These are phyloP conservation scores for Coemansia linderi DNA, from an alignment of 371 early-diverging fungal species.

Conservation along the genomic window DNA sequence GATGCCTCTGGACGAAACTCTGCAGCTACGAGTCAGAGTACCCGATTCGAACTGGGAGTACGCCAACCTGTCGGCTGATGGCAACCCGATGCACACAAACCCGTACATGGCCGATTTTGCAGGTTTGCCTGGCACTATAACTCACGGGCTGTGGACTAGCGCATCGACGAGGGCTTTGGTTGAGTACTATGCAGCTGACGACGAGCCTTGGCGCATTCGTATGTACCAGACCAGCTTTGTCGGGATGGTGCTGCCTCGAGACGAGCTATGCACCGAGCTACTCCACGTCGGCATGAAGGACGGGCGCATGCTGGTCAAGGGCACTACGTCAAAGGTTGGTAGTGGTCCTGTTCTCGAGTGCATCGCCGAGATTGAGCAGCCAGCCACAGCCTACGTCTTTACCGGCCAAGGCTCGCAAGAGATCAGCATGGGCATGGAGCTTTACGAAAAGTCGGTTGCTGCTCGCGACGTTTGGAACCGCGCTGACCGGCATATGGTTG, in stretches of 20 bases:
- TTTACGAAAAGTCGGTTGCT: constrained; percentile 81
- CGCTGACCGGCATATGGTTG: constrained; percentile 86
- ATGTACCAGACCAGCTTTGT: constrained; percentile 78
- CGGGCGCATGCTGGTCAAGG: constrained; percentile 82
- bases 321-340: constrained; percentile 81
- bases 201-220: constrained; percentile 85
- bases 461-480: constrained; percentile 92
- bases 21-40: constrained; percentile 63
- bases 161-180: constrained; percentile 95
- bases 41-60: constrained; percentile 79
- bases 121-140: constrained; percentile 91
- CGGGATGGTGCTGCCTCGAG: constrained; percentile 91
- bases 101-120: constrained; percentile 94
- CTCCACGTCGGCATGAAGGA: constrained; percentile 88
- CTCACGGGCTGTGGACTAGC: constrained; percentile 98
- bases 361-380: constrained; percentile 87
- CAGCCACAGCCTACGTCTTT: constrained; percentile 88
- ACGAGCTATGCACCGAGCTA: constrained; percentile 82
- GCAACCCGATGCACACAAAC: constrained; percentile 96
- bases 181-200: constrained; percentile 54
- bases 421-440: constrained; percentile 94
- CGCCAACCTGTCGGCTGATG: constrained; percentile 87
- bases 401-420: constrained; percentile 97
- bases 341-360: constrained; percentile 78
- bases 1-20: constrained; percentile 15